phyloP scores from a whole-genome alignment of 2,329 filamentous ascomycete species.

The Colletotrichum sp. region DNA sequence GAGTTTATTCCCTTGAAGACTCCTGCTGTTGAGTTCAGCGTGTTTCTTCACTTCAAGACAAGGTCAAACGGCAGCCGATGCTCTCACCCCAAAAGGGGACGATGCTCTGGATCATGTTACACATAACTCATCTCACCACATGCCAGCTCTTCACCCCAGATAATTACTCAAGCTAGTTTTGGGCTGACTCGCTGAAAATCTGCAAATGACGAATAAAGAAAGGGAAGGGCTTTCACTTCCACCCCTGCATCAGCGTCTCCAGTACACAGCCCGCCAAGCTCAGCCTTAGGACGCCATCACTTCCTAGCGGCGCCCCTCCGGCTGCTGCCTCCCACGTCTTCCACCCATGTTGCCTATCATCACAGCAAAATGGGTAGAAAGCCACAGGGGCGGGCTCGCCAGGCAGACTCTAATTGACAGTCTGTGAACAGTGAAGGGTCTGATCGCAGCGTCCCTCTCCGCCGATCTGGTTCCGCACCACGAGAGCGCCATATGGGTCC shows the following conservation, averaged over 20 bases:
- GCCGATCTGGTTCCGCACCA: neutral
- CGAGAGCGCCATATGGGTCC: neutral
- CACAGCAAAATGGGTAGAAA: neutral
- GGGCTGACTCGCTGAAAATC: neutral
- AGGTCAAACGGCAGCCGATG: neutral
- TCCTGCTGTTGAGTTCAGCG: accelerated
- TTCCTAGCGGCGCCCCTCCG: neutral
- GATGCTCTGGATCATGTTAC: neutral
- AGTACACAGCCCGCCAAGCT: neutral
- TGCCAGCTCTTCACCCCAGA: neutral
- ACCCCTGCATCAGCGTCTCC: neutral
- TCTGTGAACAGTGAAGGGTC: neutral
- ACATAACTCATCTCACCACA: neutral
- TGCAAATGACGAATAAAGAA: neutral
- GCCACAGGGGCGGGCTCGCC: neutral
- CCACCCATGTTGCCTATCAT: neutral
- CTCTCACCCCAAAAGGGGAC: accelerated
- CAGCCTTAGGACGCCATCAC: slow-evolving; percentile 19
- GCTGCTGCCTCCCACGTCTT: neutral
- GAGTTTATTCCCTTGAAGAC: neutral
- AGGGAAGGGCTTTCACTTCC: neutral
- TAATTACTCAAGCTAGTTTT: neutral
- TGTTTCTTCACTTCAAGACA: neutral
- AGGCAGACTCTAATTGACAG: neutral
- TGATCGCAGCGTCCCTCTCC: neutral